Evolutionary conservation across 129 eudicot species (phyloP).

Genomic region (Deinandra increscens): DNA sequence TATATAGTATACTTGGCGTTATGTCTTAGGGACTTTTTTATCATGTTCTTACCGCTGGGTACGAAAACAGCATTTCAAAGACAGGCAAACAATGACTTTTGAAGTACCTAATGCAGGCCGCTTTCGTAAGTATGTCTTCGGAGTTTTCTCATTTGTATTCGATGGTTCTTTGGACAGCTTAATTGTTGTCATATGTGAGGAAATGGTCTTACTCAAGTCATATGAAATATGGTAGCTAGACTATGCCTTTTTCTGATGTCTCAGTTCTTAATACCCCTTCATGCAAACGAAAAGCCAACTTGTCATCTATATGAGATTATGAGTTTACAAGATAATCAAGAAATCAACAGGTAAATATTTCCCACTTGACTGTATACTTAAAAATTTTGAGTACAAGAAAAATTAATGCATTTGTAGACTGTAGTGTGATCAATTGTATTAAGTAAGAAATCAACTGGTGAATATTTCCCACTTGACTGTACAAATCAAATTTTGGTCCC

Average conservation of each 20-base stretch:
- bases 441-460: no score
- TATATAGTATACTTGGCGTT: slow-evolving; percentile 17
- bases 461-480: no score
- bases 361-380: no score
- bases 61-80: not conserved
- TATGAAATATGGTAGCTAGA: not conserved
- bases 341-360: no score
- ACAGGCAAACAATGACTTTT: not conserved
- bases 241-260: slow-evolving; percentile 11
- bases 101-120: not conserved
- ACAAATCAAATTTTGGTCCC: no score
- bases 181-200: slow-evolving; percentile 14
- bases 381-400: no score
- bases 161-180: not conserved
- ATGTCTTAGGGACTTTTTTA: slow-evolving; percentile 15
- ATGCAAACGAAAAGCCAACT: not conserved
- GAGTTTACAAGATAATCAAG: no score
- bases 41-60: not conserved
- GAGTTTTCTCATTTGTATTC: not conserved
- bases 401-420: no score
- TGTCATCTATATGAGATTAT: no score
- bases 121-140: not conserved
- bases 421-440: no score
- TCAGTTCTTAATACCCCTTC: not conserved
- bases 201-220: not conserved